Evolutionary conservation across 176 grass and related monocot genomes (phyloP).

Genomic region (Paspalum notatum): DNA sequence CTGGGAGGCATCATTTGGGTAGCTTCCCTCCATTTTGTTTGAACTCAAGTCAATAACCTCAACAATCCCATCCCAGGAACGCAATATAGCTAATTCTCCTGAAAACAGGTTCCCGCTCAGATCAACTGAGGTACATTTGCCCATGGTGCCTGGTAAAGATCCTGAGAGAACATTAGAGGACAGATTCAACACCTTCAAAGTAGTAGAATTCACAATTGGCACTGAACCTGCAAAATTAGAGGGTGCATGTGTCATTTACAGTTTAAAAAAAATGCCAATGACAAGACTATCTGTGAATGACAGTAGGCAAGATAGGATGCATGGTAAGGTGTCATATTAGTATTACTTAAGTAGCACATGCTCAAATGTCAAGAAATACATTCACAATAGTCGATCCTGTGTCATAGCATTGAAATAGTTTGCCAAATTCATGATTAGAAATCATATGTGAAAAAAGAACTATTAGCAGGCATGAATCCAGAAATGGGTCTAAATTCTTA

Average conservation of each 20-base stretch:
- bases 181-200: constrained; percentile 87
- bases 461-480: constrained; percentile 13
- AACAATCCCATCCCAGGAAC: constrained; percentile 64
- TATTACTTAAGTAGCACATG: not conserved
- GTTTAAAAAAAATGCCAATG: constrained; percentile 8
- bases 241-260: constrained; percentile 25
- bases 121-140: constrained; percentile 70
- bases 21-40: constrained; percentile 76
- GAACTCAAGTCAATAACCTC: constrained; percentile 90
- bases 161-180: constrained; percentile 84
- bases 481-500: constrained; percentile 20
- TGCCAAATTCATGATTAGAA: constrained; percentile 13
- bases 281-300: not conserved
- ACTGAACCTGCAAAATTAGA: constrained; percentile 68
- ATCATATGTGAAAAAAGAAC: not conserved
- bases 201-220: constrained; percentile 73
- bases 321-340: constrained; percentile 9
- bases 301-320: not conserved
- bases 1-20: constrained; percentile 77
- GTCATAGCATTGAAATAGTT: constrained; percentile 14
- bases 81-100: constrained; percentile 71
- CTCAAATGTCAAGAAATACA: constrained; percentile 9
- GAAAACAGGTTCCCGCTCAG: constrained; percentile 72
- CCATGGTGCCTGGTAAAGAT: constrained; percentile 65
- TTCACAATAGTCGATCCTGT: constrained; percentile 11